These are phyloP conservation scores for Irpex sp. DNA, from an alignment of 1,284 basidiomycete species.

Conservation along the genomic window DNA sequence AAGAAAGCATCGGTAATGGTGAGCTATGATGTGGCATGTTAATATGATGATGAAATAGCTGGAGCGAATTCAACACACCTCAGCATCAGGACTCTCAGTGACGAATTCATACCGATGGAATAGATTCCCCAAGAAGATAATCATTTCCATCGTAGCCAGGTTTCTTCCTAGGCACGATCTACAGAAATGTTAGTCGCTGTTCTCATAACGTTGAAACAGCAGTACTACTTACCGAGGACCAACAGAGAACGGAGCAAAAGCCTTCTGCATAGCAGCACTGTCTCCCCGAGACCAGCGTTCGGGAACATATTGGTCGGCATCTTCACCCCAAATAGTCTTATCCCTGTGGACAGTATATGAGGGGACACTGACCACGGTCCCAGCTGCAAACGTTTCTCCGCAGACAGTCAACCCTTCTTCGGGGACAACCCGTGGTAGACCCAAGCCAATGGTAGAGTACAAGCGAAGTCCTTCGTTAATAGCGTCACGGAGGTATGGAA, in stretches of 20 bases:
- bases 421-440: conserved; percentile 24
- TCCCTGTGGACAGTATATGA: conserved; percentile 34
- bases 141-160: conserved; percentile 35
- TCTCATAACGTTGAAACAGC: background rate
- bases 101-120: conserved; percentile 26
- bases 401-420: conserved; percentile 16
- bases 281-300: conserved; percentile 34
- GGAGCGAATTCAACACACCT: background rate
- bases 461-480: conserved; percentile 25
- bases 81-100: background rate
- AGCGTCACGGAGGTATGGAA: conserved; percentile 24
- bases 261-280: conserved; percentile 8
- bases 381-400: conserved; percentile 17
- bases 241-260: conserved; percentile 18
- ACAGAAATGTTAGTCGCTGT: background rate
- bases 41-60: background rate
- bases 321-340: conserved; percentile 35
- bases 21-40: background rate
- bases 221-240: conserved; percentile 12
- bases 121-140: conserved; percentile 35
- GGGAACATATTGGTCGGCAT: conserved; percentile 29
- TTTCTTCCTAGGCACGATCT: conserved; percentile 29
- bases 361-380: conserved; percentile 24
- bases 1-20: background rate
- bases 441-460: conserved; percentile 19